phyloP scores from a whole-genome alignment of 805 yeast species.

The Allodekkera sacchari region DNA sequence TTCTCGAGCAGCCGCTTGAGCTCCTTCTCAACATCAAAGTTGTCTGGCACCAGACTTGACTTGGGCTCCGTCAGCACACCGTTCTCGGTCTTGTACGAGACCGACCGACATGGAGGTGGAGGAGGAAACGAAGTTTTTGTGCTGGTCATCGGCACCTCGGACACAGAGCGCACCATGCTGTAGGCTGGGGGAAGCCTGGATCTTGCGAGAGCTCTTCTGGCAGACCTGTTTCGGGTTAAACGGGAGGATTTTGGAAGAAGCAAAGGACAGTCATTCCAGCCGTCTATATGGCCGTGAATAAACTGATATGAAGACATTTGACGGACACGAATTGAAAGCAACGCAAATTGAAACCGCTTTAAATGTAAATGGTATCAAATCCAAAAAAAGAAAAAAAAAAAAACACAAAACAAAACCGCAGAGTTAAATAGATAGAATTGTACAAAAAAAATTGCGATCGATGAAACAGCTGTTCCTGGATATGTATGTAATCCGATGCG shows the following conservation, averaged over 20 bases:
- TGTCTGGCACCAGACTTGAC: slow-evolving; percentile 1
- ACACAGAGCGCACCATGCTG: not conserved
- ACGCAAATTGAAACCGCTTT: too few relatives aligned
- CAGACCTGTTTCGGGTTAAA: not conserved
- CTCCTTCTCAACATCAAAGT: slow-evolving; percentile 6
- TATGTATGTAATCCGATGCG: too few relatives aligned
- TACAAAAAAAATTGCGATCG: too few relatives aligned
- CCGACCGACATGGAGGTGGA: slow-evolving; percentile 4
- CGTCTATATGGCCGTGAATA: slow-evolving; percentile 23
- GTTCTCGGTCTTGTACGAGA: slow-evolving; percentile 1
- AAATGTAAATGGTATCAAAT: too few relatives aligned
- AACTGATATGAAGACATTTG: slow-evolving; percentile 21
- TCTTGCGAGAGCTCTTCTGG: not conserved
- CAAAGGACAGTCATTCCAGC: slow-evolving; percentile 59
- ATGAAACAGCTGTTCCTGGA: too few relatives aligned
- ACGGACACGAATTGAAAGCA: too few relatives aligned
- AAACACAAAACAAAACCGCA: too few relatives aligned
- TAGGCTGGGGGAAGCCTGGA: too few relatives aligned
- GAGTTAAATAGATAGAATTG: too few relatives aligned
- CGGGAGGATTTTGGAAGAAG: not conserved
- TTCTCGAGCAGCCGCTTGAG: slow-evolving; percentile 19
- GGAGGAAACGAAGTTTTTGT: slow-evolving; percentile 1
- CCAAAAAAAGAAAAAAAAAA: too few relatives aligned
- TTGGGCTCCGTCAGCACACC: slow-evolving; percentile 2
- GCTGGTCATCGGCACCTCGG: not conserved